Percentiles rank a stretch among this genome's conserved stretches.
phyloP scores from a whole-genome alignment of 1,139 yeast species.

The Magnusiomyces suaveolens region DNA sequence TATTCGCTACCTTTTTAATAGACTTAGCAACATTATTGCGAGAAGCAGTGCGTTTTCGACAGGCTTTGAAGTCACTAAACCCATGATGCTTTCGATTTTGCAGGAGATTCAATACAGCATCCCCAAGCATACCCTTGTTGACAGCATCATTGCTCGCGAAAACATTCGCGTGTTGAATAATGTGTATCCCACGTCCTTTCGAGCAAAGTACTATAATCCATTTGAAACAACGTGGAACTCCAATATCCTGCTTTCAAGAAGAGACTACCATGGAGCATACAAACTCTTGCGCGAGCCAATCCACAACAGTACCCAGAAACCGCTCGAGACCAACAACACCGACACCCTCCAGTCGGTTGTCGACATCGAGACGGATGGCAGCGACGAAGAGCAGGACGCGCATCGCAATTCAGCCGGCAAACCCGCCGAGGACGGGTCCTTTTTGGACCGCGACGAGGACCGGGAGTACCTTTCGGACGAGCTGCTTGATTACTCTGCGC shows the following conservation, averaged over 20 bases:
- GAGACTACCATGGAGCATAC: constrained; percentile 2
- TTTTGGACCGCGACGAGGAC: neutral
- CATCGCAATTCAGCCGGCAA: neutral
- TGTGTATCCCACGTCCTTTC: neutral
- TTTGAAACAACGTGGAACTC: neutral
- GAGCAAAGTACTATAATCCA: neutral
- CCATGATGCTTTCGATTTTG: constrained; percentile 1
- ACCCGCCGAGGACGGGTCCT: neutral
- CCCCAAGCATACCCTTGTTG: neutral
- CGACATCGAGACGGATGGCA: neutral
- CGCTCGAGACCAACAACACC: neutral
- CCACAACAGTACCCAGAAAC: neutral
- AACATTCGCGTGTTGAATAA: neutral
- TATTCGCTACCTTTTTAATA: constrained; percentile 2
- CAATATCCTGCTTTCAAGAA: neutral
- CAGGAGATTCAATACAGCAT: constrained; percentile 1
- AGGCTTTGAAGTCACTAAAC: neutral
- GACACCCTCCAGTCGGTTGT: neutral
- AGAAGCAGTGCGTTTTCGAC: neutral
- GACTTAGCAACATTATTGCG: neutral
- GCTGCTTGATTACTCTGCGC: constrained; percentile 1
- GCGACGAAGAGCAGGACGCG: neutral
- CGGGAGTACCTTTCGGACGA: constrained; percentile 1
- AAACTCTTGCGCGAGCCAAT: neutral
- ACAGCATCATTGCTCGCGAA: neutral